Evolutionary conservation across 768 basidiomycete genomes (phyloP), one percentile per base, ranked within the genome.

Genomic region (Scleroderma bovista): DNA sequence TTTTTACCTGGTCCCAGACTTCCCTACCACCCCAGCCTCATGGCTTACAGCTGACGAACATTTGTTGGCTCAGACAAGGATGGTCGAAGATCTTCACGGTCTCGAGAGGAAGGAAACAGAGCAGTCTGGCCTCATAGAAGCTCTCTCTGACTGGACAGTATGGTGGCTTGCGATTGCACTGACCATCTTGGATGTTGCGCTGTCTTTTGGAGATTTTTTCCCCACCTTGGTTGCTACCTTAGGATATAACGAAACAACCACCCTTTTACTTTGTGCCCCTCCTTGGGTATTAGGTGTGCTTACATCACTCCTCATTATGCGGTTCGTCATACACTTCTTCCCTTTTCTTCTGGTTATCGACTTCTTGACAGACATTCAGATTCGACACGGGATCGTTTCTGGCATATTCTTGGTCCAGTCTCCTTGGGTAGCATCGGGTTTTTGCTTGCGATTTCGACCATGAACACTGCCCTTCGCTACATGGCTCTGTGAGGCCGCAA

Each of bases 131-230:
- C 34, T 36, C n/a, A 13, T 36, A 13, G 13, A 36, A 36, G 34
- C 34, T n/a, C 36, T 88, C 50, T 73, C 70, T 20, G 90, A 93
- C 60, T 81, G 83, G 85, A 86, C 81, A 65, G 85, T 93, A 33
- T 93, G 87, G 84, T 83, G 78, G 76, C 74, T 93, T 40, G 75
- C 86, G 16, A 51, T 88, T 23, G 75, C 82, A 12, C 39, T 53
- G 48, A n/a, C 54, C 3, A 44, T 60, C 6, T 46, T 56, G 60
- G 61, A 56, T 12, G 63, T 83, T 36, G 79, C 84, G 11, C 59
- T 88, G 6, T 81, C 81, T 10, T 91, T 91, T 75, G 85, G 86
- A 62, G 83, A 81, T n/a, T 88, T 82, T 65, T 91, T 90, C 71
- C 87, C 84, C 20, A 88, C 89, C 1, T 69, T 92, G 50, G 81